Base-by-base conservation (phyloP, 495 filamentous ascomycete genomes). In the Cercophora sp. region DNA sequence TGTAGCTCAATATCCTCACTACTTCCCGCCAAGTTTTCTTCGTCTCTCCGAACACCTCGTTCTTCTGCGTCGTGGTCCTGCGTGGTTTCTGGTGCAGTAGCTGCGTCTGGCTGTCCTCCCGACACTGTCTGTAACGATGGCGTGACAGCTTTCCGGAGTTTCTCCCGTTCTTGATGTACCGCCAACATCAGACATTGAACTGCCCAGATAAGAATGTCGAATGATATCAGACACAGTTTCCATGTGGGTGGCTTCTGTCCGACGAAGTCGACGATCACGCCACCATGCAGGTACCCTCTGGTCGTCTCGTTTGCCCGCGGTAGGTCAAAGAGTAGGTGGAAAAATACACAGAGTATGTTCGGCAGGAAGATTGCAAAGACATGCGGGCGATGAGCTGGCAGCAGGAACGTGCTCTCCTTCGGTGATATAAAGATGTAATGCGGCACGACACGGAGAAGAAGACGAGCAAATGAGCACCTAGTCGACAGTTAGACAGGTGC, bases 21-120 rank as follows among this genome's bases (percentile, higher is more conserved):
- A 5, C 68, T 71, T 27, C 72, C 72, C 18, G 63, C 60, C 8
- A 63, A 61, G 13, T 23, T 34, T 19, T 65, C 60, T 23, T 62
- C 70, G 54, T 74, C 70, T 54, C 84, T 74, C 20, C 82, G 64
- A 19, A 91, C 68, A 2, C 89, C 88, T n/a, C 85, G 79, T 65
- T 94, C 89, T 66, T 95, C 90, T 1, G 86, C 77, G 67, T 94
- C 89, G 60, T 83, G 78, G 58, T 91, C 87, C 62, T 92, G 88
- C 3, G 43, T 53, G 20, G 63, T 64, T 19, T 63, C 41, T 8
- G 61, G 60, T 3, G 43, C 40, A 0, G 25, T 22, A 1, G 31
- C 40, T 27, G 34, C 40, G 10, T 16, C 45, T 1, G 55, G 8
- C 25, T 36, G 34, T 4, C 18, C 45, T 15, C 37, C 60, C 3